Percentiles rank a stretch among this genome's conserved stretches.
phyloP scores from a whole-genome alignment of 495 filamentous ascomycete species.

The Terfezia claveryi region DNA sequence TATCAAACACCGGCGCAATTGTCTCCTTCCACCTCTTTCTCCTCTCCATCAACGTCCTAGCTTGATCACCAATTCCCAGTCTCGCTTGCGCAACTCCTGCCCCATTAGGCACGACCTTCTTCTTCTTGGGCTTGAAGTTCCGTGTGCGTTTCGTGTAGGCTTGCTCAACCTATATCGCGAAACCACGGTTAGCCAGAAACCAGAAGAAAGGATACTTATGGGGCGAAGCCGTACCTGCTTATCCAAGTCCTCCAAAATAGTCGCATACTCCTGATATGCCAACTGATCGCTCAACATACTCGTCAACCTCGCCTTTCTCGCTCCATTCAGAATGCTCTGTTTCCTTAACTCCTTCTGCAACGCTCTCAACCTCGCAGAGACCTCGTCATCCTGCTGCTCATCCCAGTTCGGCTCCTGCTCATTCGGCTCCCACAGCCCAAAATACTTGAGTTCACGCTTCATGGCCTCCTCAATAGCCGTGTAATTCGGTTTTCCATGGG shows the following conservation, averaged over 20 bases:
- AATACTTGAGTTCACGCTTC: slow-evolving; percentile 77
- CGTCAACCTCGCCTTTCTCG: slow-evolving; percentile 62
- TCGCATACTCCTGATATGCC: slow-evolving; percentile 87
- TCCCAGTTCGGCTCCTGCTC: slow-evolving; percentile 53
- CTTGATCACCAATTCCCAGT: slow-evolving; percentile 76
- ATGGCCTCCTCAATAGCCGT: slow-evolving; percentile 67
- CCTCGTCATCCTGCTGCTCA: slow-evolving; percentile 80
- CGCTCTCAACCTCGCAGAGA: slow-evolving; percentile 66
- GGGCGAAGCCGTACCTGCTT: slow-evolving; percentile 33
- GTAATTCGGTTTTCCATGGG: slow-evolving; percentile 51
- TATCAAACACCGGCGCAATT: slow-evolving; percentile 70
- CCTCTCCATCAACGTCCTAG: slow-evolving; percentile 73
- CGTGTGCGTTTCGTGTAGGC: slow-evolving; percentile 93
- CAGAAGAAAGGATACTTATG: background rate
- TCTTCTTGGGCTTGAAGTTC: slow-evolving; percentile 71
- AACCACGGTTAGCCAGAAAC: background rate
- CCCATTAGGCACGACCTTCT: slow-evolving; percentile 56
- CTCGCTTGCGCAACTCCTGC: slow-evolving; percentile 33
- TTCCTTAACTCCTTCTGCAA: slow-evolving; percentile 65
- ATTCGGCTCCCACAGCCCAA: slow-evolving; percentile 61
- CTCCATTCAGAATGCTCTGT: slow-evolving; percentile 64
- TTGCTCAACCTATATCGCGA: slow-evolving; percentile 36
- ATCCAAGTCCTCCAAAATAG: slow-evolving; percentile 92
- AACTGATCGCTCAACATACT: slow-evolving; percentile 75
- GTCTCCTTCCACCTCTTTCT: slow-evolving; percentile 65